Evolutionary conservation across 306 rosid species (phyloP).

Genomic region (Cucumis melo): DNA sequence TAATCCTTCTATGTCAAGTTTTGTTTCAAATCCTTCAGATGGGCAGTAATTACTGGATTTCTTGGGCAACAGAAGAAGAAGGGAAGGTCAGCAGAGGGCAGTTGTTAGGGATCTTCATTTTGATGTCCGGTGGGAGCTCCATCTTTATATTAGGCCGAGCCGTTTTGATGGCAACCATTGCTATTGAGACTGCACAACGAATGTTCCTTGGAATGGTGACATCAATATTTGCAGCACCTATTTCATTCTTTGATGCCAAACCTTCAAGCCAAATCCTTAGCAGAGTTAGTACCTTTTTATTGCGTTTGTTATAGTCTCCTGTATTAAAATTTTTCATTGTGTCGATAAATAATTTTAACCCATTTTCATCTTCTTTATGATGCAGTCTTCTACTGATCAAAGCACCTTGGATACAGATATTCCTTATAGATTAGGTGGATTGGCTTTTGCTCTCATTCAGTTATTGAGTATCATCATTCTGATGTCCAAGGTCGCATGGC

Average conservation of each 20-base stretch:
- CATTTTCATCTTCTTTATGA: not conserved
- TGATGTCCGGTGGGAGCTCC: constrained; percentile 78
- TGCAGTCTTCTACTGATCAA: constrained; percentile 81
- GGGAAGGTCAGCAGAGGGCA: constrained; percentile 25
- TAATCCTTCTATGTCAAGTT: constrained; percentile 74
- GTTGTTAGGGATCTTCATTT: constrained; percentile 41
- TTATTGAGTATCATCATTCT: constrained; percentile 53
- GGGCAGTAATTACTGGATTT: constrained; percentile 91
- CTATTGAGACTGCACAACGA: constrained; percentile 63
- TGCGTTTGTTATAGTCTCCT: not conserved
- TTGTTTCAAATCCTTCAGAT: constrained; percentile 73
- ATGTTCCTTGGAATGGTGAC: constrained; percentile 66
- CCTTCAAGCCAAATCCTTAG: constrained; percentile 80
- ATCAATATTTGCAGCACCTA: constrained; percentile 70
- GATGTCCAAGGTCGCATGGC: constrained; percentile 79
- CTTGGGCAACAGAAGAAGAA: constrained; percentile 71
- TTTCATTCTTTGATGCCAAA: constrained; percentile 68
- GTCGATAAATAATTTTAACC: not conserved
- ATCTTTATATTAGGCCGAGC: constrained; percentile 78
- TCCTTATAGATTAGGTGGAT: constrained; percentile 80
- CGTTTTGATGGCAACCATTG: constrained; percentile 52
- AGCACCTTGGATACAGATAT: constrained; percentile 74
- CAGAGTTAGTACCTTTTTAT: constrained; percentile 37
- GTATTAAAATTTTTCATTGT: not conserved
- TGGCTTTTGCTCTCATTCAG: constrained; percentile 77